Conservation (phyloP, 176 grass and related monocot genomes). For the Zoysia japonica region DNA sequence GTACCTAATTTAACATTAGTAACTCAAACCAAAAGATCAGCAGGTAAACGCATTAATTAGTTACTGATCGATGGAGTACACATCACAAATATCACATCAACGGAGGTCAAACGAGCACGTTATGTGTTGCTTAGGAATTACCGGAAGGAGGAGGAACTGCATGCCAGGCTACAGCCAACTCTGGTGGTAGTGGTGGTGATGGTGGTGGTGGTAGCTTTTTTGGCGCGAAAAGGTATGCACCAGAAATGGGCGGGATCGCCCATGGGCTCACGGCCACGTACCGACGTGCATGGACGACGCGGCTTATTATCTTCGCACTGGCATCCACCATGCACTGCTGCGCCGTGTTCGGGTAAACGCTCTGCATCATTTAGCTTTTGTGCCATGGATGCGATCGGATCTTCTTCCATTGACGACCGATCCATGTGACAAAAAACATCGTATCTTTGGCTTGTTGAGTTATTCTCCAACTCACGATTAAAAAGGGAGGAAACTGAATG, state of each 20-base stretch:
- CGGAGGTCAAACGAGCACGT: constrained; percentile 50
- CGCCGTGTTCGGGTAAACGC: not conserved
- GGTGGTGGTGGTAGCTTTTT: not conserved
- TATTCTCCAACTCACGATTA: too few relatives aligned
- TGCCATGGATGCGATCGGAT: not conserved
- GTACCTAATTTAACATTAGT: too few relatives aligned
- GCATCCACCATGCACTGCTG: constrained; percentile 26
- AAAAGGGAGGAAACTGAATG: too few relatives aligned
- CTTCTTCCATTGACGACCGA: not conserved
- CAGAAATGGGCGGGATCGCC: not conserved
- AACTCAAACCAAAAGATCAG: too few relatives aligned
- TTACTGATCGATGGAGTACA: too few relatives aligned
- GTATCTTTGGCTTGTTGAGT: too few relatives aligned
- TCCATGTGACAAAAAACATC: not conserved
- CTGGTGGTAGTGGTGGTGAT: not conserved
- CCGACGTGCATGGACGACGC: not conserved
- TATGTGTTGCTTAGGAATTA: constrained; percentile 37
- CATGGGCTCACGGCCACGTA: not conserved
- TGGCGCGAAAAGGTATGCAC: constrained; percentile 18
- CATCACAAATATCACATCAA: constrained; percentile 33
- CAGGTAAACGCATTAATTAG: too few relatives aligned
- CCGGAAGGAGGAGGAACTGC: not conserved
- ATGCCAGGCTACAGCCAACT: not conserved
- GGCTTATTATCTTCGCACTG: not conserved
- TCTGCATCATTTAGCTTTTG: not conserved